These are phyloP conservation scores for Rhodocollybia butyracea DNA, from an alignment of 768 basidiomycete genomes.

Conservation along the genomic window DNA sequence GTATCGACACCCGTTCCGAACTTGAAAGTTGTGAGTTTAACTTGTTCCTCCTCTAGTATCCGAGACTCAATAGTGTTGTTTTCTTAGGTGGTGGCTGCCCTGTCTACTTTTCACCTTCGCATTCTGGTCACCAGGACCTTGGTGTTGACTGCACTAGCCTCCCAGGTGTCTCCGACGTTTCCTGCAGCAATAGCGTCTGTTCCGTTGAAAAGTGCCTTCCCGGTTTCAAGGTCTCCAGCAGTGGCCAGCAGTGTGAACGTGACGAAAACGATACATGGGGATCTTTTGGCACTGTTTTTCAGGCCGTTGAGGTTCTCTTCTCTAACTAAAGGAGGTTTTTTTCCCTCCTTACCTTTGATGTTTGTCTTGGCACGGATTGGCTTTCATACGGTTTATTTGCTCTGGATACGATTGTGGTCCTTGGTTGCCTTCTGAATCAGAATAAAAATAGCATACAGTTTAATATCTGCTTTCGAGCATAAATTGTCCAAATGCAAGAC, in stretches of 20 bases:
- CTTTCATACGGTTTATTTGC: too few species aligned
- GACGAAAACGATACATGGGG: background rate
- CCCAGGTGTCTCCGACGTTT: conserved; percentile 33
- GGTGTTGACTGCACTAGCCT: conserved; percentile 35
- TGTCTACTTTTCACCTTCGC: conserved; percentile 21
- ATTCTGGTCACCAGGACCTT: conserved; percentile 8
- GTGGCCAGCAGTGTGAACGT: conserved; percentile 9
- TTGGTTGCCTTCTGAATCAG: too few species aligned
- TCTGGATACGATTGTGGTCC: too few species aligned
- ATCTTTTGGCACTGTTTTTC: too few species aligned
- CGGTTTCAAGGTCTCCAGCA: conserved; percentile 19
- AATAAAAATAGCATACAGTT: too few species aligned
- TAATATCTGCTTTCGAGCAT: too few species aligned
- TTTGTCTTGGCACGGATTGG: too few species aligned
- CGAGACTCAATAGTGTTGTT: background rate
- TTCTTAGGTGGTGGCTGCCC: conserved; percentile 33
- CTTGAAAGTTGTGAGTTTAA: conserved; percentile 34
- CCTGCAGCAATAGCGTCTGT: conserved; percentile 30
- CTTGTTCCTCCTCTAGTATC: background rate
- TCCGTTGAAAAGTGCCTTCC: conserved; percentile 28
- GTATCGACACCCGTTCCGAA: conserved; percentile 28
- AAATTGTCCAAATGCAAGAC: too few species aligned
- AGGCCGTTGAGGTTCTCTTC: too few species aligned
- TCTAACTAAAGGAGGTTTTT: too few species aligned
- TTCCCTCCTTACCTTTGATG: too few species aligned